Evolutionary conservation across 768 basidiomycete genomes (phyloP).

Genomic region (Leucocoprinus birnbaumii): DNA sequence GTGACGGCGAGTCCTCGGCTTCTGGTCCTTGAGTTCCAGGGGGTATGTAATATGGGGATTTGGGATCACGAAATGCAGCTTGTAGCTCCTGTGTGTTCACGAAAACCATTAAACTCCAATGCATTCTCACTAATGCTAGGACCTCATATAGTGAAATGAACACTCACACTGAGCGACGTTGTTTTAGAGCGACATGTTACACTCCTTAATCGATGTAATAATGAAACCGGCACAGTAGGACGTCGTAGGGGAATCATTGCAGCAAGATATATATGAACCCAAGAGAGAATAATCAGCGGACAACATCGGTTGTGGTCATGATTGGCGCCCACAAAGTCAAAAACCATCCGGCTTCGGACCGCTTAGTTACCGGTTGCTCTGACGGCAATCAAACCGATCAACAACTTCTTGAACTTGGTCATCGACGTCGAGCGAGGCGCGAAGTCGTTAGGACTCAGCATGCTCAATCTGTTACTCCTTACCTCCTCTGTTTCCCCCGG

Average conservation of each 20-base stretch:
- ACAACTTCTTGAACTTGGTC: no score
- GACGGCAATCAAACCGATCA: no score
- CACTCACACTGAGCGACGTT: slow-evolving; percentile 4
- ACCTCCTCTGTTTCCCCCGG: no score
- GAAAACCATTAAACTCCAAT: neutral
- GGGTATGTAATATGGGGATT: slow-evolving; percentile 62
- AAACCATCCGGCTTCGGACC: neutral
- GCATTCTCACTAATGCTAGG: neutral
- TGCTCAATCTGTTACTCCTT: no score
- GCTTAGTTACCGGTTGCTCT: neutral
- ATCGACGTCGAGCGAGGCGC: no score
- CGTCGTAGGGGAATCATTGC: neutral
- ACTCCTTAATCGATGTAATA: neutral
- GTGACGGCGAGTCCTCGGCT: slow-evolving; percentile 47
- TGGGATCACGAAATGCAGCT: slow-evolving; percentile 58
- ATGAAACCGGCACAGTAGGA: neutral
- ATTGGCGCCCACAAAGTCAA: no score
- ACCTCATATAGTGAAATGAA: no score
- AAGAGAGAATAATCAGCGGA: neutral
- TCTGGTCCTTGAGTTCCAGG: slow-evolving; percentile 59
- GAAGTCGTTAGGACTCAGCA: no score
- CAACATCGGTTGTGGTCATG: no score
- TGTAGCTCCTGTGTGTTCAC: slow-evolving; percentile 50
- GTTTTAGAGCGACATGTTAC: slow-evolving; percentile 3
- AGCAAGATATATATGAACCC: neutral